Conservation (phyloP, 345 rosid genomes). For the Lepidium didymum region DNA sequence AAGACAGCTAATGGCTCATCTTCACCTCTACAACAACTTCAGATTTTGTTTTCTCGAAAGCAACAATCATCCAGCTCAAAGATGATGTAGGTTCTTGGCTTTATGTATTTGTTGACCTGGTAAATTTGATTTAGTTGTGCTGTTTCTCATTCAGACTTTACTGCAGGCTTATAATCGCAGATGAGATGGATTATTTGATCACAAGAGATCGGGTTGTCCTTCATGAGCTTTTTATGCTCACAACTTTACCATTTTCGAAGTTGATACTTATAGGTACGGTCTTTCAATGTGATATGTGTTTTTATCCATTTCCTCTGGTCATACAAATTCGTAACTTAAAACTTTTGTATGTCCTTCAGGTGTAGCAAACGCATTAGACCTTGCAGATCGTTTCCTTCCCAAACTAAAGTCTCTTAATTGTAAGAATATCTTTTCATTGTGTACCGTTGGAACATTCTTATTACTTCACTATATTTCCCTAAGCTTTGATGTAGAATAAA, state of each 20-base stretch:
- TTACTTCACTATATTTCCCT: neutral
- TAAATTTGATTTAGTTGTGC: neutral
- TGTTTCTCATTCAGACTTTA: neutral
- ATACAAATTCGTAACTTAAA: neutral
- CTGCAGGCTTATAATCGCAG: constrained; percentile 72
- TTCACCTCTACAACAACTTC: constrained; percentile 58
- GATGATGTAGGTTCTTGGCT: constrained; percentile 57
- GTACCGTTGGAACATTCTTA: neutral
- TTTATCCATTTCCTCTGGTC: constrained; percentile 37
- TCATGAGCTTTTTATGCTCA: constrained; percentile 91
- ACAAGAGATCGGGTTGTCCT: constrained; percentile 80
- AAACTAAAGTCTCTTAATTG: constrained; percentile 72
- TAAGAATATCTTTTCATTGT: constrained; percentile 29
- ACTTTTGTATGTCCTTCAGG: constrained; percentile 36
- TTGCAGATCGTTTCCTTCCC: constrained; percentile 90
- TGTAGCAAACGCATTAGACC: constrained; percentile 85
- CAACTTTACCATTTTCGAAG: constrained; percentile 69
- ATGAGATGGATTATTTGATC: constrained; percentile 86
- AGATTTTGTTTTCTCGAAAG: constrained; percentile 51
- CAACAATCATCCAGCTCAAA: constrained; percentile 34
- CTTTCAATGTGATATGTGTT: neutral
- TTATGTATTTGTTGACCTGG: neutral
- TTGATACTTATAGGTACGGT: constrained; percentile 74
- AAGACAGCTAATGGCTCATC: constrained; percentile 35
- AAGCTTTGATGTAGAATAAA: neutral